A percentile compares a stretch with the other conserved stretches of the same genome.
phyloP scores from a whole-genome alignment of 2,329 filamentous ascomycete species.

The Xylariaceae sp. region DNA sequence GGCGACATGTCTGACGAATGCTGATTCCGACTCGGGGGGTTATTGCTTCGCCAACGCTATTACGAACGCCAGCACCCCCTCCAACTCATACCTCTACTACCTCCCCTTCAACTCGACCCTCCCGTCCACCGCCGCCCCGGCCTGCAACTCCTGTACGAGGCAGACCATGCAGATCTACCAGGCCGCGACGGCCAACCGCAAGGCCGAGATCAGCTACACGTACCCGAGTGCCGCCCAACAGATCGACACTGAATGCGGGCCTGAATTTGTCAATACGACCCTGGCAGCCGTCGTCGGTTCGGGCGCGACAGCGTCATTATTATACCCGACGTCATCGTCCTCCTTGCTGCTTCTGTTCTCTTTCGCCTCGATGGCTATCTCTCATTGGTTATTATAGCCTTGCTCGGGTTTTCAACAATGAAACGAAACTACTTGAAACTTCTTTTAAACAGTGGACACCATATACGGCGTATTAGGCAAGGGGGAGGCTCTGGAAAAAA shows the following conservation, averaged over 20 bases:
- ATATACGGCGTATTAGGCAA: slow-evolving; percentile 22
- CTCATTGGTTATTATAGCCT: slow-evolving; percentile 35
- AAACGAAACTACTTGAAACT: not conserved
- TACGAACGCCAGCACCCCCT: slow-evolving; percentile 73
- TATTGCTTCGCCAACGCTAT: slow-evolving; percentile 88
- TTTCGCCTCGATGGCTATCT: slow-evolving; percentile 33
- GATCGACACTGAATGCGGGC: slow-evolving; percentile 72
- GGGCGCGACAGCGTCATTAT: slow-evolving; percentile 26
- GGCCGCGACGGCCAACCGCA: slow-evolving; percentile 68
- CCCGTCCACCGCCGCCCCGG: slow-evolving; percentile 70
- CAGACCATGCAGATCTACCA: slow-evolving; percentile 85
- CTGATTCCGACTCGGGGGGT: slow-evolving; percentile 63
- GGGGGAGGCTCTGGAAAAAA: not conserved
- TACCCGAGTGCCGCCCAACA: slow-evolving; percentile 76
- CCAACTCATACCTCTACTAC: slow-evolving; percentile 84
- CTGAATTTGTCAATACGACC: slow-evolving; percentile 63
- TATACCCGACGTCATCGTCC: slow-evolving; percentile 27
- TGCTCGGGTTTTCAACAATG: not conserved
- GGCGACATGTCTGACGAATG: slow-evolving; percentile 79
- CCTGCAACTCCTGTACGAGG: slow-evolving; percentile 77
- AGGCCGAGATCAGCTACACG: slow-evolving; percentile 69
- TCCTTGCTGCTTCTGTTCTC: slow-evolving; percentile 34
- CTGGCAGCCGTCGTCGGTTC: slow-evolving; percentile 47
- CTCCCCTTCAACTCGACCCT: slow-evolving; percentile 78
- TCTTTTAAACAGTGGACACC: not conserved